These are phyloP conservation scores for Endocalyx cinctus DNA, from an alignment of 2,329 filamentous ascomycete species.

Conservation along the genomic window DNA sequence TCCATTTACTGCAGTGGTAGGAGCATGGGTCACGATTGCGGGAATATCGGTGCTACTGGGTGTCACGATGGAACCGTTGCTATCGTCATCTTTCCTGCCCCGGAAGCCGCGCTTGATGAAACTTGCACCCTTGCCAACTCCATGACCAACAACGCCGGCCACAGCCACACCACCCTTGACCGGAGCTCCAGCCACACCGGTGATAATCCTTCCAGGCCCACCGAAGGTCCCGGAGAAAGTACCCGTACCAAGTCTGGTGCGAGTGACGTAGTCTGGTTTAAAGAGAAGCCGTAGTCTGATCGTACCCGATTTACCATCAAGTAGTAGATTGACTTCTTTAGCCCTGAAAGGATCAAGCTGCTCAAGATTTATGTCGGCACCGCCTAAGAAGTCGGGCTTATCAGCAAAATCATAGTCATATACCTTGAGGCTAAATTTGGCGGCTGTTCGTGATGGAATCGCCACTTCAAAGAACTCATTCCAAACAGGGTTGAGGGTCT, in stretches of 20 bases:
- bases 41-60: conserved; percentile 37
- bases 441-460: conserved; percentile 77
- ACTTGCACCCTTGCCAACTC: conserved; percentile 82
- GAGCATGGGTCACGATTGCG: conserved; percentile 39
- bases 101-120: conserved; percentile 85
- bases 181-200: conserved; percentile 75
- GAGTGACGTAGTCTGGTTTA: conserved; percentile 85
- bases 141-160: conserved; percentile 65
- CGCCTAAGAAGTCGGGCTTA: conserved; percentile 86
- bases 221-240: conserved; percentile 91
- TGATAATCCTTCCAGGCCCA: conserved; percentile 81
- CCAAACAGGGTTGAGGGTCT: conserved; percentile 91
- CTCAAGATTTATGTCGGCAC: conserved; percentile 69
- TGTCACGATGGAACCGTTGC: conserved; percentile 39
- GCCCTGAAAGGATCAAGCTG: conserved; percentile 79
- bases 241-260: conserved; percentile 81
- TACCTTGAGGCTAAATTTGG: conserved; percentile 77
- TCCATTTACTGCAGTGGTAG: conserved; percentile 28
- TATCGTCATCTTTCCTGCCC: conserved; percentile 60
- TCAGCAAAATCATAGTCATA: conserved; percentile 97
- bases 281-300: conserved; percentile 83
- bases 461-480: conserved; percentile 91
- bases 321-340: conserved; percentile 66
- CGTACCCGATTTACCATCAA: conserved; percentile 86
- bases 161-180: conserved; percentile 86